Conservation (phyloP, 2,329 filamentous ascomycete species). For the Alternaria sp. region DNA sequence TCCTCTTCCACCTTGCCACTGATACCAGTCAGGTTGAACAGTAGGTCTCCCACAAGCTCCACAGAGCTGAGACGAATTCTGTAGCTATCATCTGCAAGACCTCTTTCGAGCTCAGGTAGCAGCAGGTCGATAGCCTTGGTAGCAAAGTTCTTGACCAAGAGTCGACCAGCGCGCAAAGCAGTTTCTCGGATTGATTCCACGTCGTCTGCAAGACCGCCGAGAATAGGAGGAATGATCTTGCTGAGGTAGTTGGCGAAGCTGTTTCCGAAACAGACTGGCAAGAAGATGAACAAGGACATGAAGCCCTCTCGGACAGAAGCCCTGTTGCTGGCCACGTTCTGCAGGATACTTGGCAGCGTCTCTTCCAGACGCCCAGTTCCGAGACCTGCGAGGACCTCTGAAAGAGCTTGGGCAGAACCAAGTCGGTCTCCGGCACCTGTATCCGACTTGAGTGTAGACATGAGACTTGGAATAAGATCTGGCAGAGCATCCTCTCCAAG, state of each 20-base stretch:
- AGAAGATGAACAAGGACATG: slow-evolving; percentile 99
- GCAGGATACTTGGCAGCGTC: slow-evolving; percentile 92
- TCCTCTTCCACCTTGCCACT: slow-evolving; percentile 78
- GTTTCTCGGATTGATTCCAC: slow-evolving; percentile 96
- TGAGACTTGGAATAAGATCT: slow-evolving; percentile 95
- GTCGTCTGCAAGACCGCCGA: slow-evolving; percentile 93
- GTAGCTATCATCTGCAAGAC: slow-evolving; percentile 96
- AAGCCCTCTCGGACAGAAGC: slow-evolving; percentile 93
- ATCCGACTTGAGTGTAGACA: slow-evolving; percentile 97
- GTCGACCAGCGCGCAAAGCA: slow-evolving; percentile 88
- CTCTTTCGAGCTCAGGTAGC: slow-evolving; percentile 92
- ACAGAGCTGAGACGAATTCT: slow-evolving; percentile 98
- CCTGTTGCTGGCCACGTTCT: slow-evolving; percentile 93
- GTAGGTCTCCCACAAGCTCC: slow-evolving; percentile 91
- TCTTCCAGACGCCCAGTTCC: slow-evolving; percentile 93
- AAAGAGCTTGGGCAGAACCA: slow-evolving; percentile 94
- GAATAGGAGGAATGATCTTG: slow-evolving; percentile 93
- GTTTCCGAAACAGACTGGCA: slow-evolving; percentile 98
- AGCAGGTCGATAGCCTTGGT: slow-evolving; percentile 92
- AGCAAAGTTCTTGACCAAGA: slow-evolving; percentile 98
- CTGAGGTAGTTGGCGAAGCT: slow-evolving; percentile 96
- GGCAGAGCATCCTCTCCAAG: slow-evolving; percentile 95
- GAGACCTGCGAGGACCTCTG: slow-evolving; percentile 92
- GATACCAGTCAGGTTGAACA: slow-evolving; percentile 98
- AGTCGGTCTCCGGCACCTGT: slow-evolving; percentile 95